A percentile compares a stretch with the other conserved stretches of the same genome.
These are phyloP conservation scores for Trametes cinnabarina DNA, from an alignment of 768 basidiomycete genomes.

Conservation along the genomic window DNA sequence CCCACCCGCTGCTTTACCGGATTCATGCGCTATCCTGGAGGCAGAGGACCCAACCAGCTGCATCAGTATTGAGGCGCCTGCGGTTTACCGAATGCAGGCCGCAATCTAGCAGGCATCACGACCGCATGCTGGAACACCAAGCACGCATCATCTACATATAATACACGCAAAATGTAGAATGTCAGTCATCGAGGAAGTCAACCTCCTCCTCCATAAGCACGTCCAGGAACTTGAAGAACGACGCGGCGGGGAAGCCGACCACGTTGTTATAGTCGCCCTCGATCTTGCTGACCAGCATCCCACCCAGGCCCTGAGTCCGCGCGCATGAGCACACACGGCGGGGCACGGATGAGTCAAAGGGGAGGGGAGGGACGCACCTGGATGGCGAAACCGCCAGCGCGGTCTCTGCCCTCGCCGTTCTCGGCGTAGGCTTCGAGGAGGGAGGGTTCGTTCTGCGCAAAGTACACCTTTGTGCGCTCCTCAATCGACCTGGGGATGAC, in stretches of 20 bases:
- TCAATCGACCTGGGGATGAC: slow-evolving; percentile 63
- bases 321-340: neutral
- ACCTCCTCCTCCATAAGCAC: slow-evolving; percentile 70
- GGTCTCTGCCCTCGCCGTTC: slow-evolving; percentile 79
- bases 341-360: neutral
- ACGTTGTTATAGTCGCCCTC: slow-evolving; percentile 91
- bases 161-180: neutral
- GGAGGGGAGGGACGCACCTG: slow-evolving; percentile 52
- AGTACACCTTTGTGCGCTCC: slow-evolving; percentile 77
- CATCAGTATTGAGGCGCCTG: too few species aligned
- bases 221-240: slow-evolving; percentile 75
- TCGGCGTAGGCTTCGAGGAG: slow-evolving; percentile 79
- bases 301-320: slow-evolving; percentile 68
- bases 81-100: too few species aligned
- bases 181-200: slow-evolving; percentile 52
- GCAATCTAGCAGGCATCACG: too few species aligned
- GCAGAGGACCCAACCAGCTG: too few species aligned
- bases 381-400: slow-evolving; percentile 93
- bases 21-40: too few species aligned
- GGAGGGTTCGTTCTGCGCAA: slow-evolving; percentile 57
- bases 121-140: too few species aligned
- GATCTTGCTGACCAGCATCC: slow-evolving; percentile 75
- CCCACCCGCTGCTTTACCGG: too few species aligned
- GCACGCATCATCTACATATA: too few species aligned
- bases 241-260: slow-evolving; percentile 88